Evolutionary conservation across 2,329 filamentous ascomycete species (phyloP).

Genomic region (Acrocalymma vagum): DNA sequence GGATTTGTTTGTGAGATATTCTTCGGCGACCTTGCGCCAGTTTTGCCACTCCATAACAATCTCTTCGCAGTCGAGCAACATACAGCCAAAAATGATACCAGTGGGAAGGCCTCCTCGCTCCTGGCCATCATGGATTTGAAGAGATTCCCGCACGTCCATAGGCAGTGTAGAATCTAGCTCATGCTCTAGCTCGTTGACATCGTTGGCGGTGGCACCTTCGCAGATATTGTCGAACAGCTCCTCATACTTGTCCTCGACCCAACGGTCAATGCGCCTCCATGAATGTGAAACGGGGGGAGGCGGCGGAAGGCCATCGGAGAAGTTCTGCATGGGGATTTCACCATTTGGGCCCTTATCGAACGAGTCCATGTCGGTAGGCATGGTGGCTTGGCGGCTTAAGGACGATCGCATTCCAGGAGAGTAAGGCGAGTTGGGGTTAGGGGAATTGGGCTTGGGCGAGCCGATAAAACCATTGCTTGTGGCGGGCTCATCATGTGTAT

Average conservation of each 20-base stretch:
- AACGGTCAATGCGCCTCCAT: conserved; percentile 92
- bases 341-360: conserved; percentile 74
- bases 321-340: conserved; percentile 96
- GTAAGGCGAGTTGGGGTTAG: conserved; percentile 75
- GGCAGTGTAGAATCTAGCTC: conserved; percentile 94
- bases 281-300: conserved; percentile 88
- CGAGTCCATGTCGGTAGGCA: conserved; percentile 55
- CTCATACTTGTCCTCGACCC: conserved; percentile 94
- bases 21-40: conserved; percentile 92
- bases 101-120: conserved; percentile 91
- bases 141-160: conserved; percentile 89
- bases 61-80: conserved; percentile 97
- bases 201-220: conserved; percentile 90
- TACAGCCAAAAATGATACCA: conserved; percentile 90
- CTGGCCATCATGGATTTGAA: conserved; percentile 94
- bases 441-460: conserved; percentile 65
- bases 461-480: conserved; percentile 67
- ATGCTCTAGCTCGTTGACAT: conserved; percentile 96
- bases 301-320: conserved; percentile 89
- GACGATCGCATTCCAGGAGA: conserved; percentile 89
- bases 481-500: conserved; percentile 74
- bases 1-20: conserved; percentile 74
- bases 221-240: conserved; percentile 94
- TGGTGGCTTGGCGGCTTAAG: conserved; percentile 70
- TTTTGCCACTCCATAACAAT: conserved; percentile 98